Percentiles rank a stretch among this genome's conserved stretches.
Evolutionary conservation across 805 yeast genomes (phyloP).

Genomic region (Kodamaea kakaduensis): DNA sequence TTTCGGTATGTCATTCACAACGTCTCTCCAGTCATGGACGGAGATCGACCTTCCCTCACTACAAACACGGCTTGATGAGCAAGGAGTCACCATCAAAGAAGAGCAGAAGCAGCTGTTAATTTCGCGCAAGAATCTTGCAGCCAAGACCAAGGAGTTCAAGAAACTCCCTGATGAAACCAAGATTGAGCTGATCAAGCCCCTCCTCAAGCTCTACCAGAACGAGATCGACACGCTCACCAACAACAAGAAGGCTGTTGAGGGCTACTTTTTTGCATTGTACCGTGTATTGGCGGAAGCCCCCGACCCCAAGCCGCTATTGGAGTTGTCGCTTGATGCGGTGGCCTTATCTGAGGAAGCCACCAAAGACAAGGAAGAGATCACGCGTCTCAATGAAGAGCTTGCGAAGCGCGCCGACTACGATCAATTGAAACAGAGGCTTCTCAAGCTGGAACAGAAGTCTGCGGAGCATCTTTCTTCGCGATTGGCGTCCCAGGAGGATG

Average conservation of each 20-base stretch:
- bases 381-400: conserved; percentile 52
- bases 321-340: conserved; percentile 63
- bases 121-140: conserved; percentile 72
- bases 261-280: conserved; percentile 69
- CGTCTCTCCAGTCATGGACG: conserved; percentile 70
- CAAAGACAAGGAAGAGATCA: conserved; percentile 47
- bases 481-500: conserved; percentile 69
- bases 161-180: conserved; percentile 67
- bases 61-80: conserved; percentile 70
- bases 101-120: conserved; percentile 64
- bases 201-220: conserved; percentile 75
- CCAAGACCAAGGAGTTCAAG: conserved; percentile 81
- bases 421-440: conserved; percentile 58
- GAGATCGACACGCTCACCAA: conserved; percentile 82
- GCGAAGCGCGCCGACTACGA: conserved; percentile 75
- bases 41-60: conserved; percentile 65
- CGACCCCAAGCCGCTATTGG: conserved; percentile 81
- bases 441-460: conserved; percentile 56
- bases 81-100: conserved; percentile 68
- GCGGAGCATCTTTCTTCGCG: conserved; percentile 52
- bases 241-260: conserved; percentile 71
- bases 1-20: conserved; percentile 1
- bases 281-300: conserved; percentile 83
- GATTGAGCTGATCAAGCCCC: conserved; percentile 57
- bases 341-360: conserved; percentile 51